phyloP scores from a whole-genome alignment of 129 eudicot species.

The Flaveria brownii region DNA sequence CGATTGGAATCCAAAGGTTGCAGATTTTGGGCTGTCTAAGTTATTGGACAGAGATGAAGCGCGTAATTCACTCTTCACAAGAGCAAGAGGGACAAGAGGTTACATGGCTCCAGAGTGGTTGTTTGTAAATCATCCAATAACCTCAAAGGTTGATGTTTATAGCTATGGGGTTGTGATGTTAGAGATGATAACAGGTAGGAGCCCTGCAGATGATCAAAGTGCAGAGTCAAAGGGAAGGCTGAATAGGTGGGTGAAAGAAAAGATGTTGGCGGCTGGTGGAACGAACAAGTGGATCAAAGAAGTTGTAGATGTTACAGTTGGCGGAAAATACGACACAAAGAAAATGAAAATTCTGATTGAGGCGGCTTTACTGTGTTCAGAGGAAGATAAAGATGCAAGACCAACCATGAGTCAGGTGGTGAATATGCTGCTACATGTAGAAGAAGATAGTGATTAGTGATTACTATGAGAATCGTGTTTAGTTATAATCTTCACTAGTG shows the following conservation, averaged over 20 bases:
- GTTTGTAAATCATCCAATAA: constrained; percentile 38
- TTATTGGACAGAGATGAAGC: constrained; percentile 28
- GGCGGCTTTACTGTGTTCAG: constrained; percentile 35
- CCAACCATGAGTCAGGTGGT: constrained; percentile 53
- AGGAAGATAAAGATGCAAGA: constrained; percentile 43
- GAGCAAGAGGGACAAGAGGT: constrained; percentile 62
- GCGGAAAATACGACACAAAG: constrained; percentile 12
- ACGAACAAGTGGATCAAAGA: constrained; percentile 27
- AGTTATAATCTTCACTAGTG: not conserved
- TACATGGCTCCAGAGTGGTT: constrained; percentile 77
- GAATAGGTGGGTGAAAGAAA: constrained; percentile 40
- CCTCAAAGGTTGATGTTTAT: constrained; percentile 59
- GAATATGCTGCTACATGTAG: constrained; percentile 30
- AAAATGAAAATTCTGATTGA: constrained; percentile 29
- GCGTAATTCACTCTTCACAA: constrained; percentile 33
- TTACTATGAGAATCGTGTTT: not conserved
- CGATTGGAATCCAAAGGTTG: constrained; percentile 44
- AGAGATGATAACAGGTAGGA: constrained; percentile 48
- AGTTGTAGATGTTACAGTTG: constrained; percentile 24
- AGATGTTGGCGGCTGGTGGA: constrained; percentile 18
- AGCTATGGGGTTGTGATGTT: constrained; percentile 51
- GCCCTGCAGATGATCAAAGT: constrained; percentile 21
- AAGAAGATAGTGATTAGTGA: constrained; percentile 11
- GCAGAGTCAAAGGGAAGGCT: constrained; percentile 25
- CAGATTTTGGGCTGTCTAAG: constrained; percentile 52